Conservation (phyloP, 805 yeast species). For the Starmerella apicola region DNA sequence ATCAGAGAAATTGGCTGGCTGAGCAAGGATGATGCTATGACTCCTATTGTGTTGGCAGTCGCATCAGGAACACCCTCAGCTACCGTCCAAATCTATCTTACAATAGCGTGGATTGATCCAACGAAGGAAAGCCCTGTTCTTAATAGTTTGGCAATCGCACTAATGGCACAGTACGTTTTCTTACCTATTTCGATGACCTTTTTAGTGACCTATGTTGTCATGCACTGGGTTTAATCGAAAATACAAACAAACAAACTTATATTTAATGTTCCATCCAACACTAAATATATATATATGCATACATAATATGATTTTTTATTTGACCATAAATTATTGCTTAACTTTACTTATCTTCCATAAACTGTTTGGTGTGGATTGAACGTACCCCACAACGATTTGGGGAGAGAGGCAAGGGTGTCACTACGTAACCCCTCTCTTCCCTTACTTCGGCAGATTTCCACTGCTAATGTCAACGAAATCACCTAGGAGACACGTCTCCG, state of each 20-base stretch:
- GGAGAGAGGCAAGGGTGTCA: too few species aligned
- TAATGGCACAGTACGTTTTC: constrained; percentile 61
- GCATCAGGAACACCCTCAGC: constrained; percentile 78
- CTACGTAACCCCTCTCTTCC: too few species aligned
- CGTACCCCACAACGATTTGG: too few species aligned
- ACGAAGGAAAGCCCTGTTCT: constrained; percentile 41
- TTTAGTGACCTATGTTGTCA: constrained; percentile 51
- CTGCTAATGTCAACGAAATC: too few species aligned
- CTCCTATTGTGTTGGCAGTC: constrained; percentile 61
- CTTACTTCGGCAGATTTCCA: too few species aligned
- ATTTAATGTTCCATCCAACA: too few species aligned
- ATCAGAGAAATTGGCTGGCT: constrained; percentile 53
- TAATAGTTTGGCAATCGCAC: constrained; percentile 70
- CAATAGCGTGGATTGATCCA: constrained; percentile 55
- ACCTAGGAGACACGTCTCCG: constrained; percentile 13
- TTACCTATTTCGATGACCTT: constrained; percentile 63
- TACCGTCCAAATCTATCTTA: constrained; percentile 74
- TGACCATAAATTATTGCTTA: too few species aligned
- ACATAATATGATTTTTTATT: too few species aligned
- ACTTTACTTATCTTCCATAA: too few species aligned
- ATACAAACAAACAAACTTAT: too few species aligned
- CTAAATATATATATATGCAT: too few species aligned
- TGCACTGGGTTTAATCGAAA: constrained; percentile 23
- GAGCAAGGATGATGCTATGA: constrained; percentile 40
- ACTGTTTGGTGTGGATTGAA: too few species aligned